phyloP scores from a whole-genome alignment of 495 filamentous ascomycete species.

The Neurospora sp. region DNA sequence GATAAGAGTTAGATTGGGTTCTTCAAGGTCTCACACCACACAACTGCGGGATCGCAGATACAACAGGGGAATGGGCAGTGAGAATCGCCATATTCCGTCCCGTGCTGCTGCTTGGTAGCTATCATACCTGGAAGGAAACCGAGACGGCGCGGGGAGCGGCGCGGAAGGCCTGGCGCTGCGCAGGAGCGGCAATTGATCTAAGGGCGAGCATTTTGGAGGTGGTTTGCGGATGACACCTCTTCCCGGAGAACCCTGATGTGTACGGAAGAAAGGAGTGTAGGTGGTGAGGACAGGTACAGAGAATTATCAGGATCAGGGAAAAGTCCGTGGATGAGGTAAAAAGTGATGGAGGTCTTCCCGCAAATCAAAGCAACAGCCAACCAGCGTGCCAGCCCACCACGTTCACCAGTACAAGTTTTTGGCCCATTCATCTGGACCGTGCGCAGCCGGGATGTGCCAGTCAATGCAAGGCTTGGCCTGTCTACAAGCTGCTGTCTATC shows the following conservation, averaged over 20 bases:
- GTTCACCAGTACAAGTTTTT: not conserved
- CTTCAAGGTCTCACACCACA: not conserved
- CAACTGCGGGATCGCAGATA: not conserved
- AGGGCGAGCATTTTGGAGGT: constrained; percentile 38
- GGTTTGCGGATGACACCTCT: not conserved
- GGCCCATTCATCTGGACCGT: not conserved
- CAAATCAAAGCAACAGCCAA: constrained; percentile 1
- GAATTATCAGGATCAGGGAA: not conserved
- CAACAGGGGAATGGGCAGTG: not conserved
- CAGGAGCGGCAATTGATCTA: constrained; percentile 40
- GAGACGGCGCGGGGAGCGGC: constrained; percentile 34
- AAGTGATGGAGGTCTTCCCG: constrained; percentile 1
- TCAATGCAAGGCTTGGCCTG: not conserved
- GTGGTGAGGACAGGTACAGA: constrained; percentile 3
- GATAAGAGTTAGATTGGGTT: not conserved
- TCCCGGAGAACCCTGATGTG: not conserved
- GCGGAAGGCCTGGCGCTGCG: constrained; percentile 40
- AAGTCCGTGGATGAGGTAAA: constrained; percentile 10
- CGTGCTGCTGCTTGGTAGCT: constrained; percentile 1
- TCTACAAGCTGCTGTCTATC: not conserved
- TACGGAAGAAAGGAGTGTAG: not conserved
- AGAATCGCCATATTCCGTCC: not conserved
- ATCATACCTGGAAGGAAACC: constrained; percentile 36
- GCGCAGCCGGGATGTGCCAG: not conserved
- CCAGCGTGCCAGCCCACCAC: not conserved